Percentiles rank a stretch among this genome's conserved stretches.
Conservation (phyloP, 106 monocot species). For the Allium cepa region DNA sequence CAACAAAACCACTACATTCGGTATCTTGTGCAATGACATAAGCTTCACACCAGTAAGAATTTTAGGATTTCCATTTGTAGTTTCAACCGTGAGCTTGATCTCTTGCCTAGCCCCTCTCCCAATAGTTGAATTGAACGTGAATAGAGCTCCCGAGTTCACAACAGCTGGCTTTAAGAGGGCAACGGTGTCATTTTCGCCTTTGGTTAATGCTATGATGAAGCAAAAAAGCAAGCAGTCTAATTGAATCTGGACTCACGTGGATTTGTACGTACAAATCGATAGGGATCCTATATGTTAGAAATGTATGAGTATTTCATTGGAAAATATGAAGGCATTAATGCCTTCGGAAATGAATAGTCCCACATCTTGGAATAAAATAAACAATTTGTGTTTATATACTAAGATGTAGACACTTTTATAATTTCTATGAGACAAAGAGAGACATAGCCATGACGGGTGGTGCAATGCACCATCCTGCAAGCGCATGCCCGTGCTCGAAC, state of each 20-base stretch:
- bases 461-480: no score
- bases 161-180: constrained; percentile 7
- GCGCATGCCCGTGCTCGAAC: no score
- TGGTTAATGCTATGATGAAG: constrained; percentile 7
- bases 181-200: background rate
- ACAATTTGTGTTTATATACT: no score
- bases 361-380: no score
- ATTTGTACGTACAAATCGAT: background rate
- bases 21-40: constrained; percentile 34
- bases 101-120: constrained; percentile 29
- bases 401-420: no score
- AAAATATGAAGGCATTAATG: no score
- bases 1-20: constrained; percentile 48
- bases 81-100: constrained; percentile 35
- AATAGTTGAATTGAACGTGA: constrained; percentile 45
- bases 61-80: constrained; percentile 28
- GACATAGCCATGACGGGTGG: no score
- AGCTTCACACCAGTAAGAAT: constrained; percentile 30
- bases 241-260: background rate
- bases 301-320: no score
- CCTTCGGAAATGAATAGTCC: no score
- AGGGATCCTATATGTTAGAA: background rate
- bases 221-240: constrained; percentile 5
- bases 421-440: no score
- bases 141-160: constrained; percentile 37